Percentiles rank a stretch among this genome's conserved stretches.
These are phyloP conservation scores for Colletotrichum chrysophilum DNA, from an alignment of 2,329 filamentous ascomycete genomes.

Conservation along the genomic window DNA sequence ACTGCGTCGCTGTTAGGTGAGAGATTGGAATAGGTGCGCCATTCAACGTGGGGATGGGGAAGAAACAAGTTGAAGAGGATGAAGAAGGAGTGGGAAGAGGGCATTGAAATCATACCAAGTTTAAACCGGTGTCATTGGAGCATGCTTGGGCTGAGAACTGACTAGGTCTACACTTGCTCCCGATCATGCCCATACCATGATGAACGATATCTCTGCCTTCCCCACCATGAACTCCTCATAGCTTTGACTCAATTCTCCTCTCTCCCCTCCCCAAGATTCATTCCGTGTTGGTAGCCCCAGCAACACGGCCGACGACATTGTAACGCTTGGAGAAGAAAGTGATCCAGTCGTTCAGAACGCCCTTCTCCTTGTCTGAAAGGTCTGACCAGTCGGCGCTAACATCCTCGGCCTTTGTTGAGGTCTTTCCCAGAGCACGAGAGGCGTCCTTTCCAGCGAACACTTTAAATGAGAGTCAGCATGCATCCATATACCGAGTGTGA, in stretches of 20 bases:
- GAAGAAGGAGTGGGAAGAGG: neutral
- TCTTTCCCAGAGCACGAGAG: slow-evolving; percentile 87
- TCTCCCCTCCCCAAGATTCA: slow-evolving; percentile 20
- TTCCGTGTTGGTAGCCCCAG: slow-evolving; percentile 64
- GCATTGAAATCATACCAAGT: neutral
- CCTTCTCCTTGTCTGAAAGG: slow-evolving; percentile 83
- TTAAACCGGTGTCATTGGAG: neutral
- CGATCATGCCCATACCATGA: neutral
- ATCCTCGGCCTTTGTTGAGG: slow-evolving; percentile 85
- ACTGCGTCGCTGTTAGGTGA: neutral
- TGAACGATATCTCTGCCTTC: neutral
- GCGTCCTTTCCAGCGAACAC: slow-evolving; percentile 97
- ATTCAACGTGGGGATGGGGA: neutral
- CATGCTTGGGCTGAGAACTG: neutral
- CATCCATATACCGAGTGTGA: neutral
- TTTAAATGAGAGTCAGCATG: slow-evolving; percentile 39
- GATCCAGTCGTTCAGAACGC: slow-evolving; percentile 86
- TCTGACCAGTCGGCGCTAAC: slow-evolving; percentile 83
- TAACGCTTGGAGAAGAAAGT: slow-evolving; percentile 98
- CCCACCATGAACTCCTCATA: neutral
- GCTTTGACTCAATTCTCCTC: neutral
- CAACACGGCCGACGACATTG: slow-evolving; percentile 79
- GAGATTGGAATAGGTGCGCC: neutral
- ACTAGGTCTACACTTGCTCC: neutral
- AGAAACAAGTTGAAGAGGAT: neutral